Evolutionary conservation across 768 basidiomycete species (phyloP).

Genomic region (Agrocybe praecox): DNA sequence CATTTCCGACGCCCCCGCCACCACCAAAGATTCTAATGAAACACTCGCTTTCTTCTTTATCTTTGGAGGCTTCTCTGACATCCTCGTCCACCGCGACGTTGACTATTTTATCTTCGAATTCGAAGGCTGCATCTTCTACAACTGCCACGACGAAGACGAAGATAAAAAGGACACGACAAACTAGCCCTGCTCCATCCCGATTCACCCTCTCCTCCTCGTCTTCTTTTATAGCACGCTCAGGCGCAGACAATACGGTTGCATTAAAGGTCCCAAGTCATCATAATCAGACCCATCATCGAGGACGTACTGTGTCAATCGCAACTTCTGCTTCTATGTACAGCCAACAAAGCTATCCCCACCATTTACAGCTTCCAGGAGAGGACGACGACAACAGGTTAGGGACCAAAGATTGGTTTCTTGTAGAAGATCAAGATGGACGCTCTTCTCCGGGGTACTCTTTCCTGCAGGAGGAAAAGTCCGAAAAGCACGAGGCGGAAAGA

Average conservation of each 20-base stretch:
- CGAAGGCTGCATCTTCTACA: background rate
- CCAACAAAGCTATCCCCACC: slow-evolving; percentile 8
- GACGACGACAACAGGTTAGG: slow-evolving; percentile 9
- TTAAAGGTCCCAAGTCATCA: background rate
- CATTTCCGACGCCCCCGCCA: background rate
- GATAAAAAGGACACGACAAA: background rate
- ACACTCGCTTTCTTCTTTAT: background rate
- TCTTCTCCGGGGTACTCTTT: background rate
- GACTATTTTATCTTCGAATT: background rate
- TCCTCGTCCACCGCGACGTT: background rate
- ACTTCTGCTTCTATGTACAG: slow-evolving; percentile 10
- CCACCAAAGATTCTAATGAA: background rate
- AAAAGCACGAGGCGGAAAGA: background rate
- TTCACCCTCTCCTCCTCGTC: background rate
- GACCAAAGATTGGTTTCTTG: slow-evolving; percentile 5
- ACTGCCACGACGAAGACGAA: background rate
- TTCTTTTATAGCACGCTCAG: background rate
- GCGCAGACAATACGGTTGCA: background rate
- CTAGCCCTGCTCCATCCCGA: background rate
- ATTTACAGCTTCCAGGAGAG: slow-evolving; percentile 5
- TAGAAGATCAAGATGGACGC: background rate
- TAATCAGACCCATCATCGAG: background rate
- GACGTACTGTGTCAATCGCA: slow-evolving; percentile 4
- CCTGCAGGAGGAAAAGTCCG: background rate
- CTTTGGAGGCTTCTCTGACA: background rate